A percentile compares a stretch with the other conserved stretches of the same genome.
Conservation (phyloP, 495 filamentous ascomycete genomes). For the Echria macrotheca region DNA sequence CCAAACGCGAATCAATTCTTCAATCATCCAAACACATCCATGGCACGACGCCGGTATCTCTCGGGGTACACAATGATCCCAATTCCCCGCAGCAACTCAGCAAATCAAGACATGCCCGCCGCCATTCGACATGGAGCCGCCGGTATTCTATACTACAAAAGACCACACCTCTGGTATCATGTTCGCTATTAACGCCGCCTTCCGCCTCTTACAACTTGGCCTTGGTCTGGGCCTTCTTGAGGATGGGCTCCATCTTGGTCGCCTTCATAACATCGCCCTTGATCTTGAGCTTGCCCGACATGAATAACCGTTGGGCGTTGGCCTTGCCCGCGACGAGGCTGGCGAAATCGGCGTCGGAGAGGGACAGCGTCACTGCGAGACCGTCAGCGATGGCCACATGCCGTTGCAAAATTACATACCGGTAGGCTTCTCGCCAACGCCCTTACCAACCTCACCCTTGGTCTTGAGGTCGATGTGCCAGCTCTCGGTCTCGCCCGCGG, state of each 20-base stretch:
- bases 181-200: neutral
- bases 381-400: neutral
- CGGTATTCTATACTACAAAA: too few species aligned
- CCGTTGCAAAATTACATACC: slow-evolving; percentile 53
- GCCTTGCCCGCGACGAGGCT: slow-evolving; percentile 80
- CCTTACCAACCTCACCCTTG: slow-evolving; percentile 75
- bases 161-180: too few species aligned
- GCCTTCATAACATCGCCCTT: slow-evolving; percentile 99
- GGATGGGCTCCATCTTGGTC: slow-evolving; percentile 89
- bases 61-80: too few species aligned
- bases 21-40: too few species aligned
- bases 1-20: too few species aligned
- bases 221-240: slow-evolving; percentile 81
- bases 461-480: slow-evolving; percentile 97
- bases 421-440: slow-evolving; percentile 70
- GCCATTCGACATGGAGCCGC: too few species aligned
- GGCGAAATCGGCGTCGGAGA: slow-evolving; percentile 82
- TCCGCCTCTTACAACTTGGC: slow-evolving; percentile 64
- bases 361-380: slow-evolving; percentile 65
- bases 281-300: slow-evolving; percentile 95
- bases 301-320: slow-evolving; percentile 92
- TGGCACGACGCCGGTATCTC: too few species aligned
- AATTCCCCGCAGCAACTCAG: too few species aligned
- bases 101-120: too few species aligned
- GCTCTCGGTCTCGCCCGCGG: slow-evolving; percentile 64